Conservation (phyloP, 2,329 filamentous ascomycete genomes). For the Phoma sp. region DNA sequence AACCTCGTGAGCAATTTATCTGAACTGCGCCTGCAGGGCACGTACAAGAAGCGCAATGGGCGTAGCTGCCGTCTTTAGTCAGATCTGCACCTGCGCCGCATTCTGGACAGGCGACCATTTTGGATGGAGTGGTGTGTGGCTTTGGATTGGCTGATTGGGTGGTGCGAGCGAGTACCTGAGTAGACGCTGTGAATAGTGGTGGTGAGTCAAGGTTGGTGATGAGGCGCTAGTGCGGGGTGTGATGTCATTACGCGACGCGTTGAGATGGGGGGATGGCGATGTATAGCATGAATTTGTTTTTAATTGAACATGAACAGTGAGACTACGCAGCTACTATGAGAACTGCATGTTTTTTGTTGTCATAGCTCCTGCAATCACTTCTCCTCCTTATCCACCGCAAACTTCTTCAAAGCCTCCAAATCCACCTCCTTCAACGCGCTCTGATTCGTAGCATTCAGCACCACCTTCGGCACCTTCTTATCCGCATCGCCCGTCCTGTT, state of each 20-base stretch:
- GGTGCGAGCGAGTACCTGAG: constrained; percentile 7
- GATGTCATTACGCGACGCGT: constrained; percentile 5
- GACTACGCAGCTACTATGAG: too few relatives aligned
- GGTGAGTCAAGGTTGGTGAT: background rate
- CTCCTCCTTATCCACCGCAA: constrained; percentile 52
- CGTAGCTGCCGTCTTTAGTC: constrained; percentile 38
- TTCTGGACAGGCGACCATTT: constrained; percentile 38
- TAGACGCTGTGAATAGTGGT: background rate
- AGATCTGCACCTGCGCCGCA: constrained; percentile 37
- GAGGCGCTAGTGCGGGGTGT: constrained; percentile 9
- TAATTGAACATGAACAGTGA: too few relatives aligned
- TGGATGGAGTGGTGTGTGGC: background rate
- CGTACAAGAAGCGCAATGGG: constrained; percentile 40
- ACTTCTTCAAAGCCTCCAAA: constrained; percentile 58
- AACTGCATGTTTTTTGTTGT: background rate
- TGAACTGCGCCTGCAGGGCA: background rate
- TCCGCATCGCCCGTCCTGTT: constrained; percentile 58
- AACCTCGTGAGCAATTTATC: background rate
- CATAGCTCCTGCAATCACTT: background rate
- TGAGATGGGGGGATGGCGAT: too few relatives aligned
- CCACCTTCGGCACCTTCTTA: constrained; percentile 56
- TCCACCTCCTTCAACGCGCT: constrained; percentile 57
- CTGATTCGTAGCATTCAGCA: constrained; percentile 60
- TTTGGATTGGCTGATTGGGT: background rate
- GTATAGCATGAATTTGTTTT: too few relatives aligned